Evolutionary conservation across 1,284 basidiomycete species (phyloP).

Genomic region (Sphaerobolus stellatus): DNA sequence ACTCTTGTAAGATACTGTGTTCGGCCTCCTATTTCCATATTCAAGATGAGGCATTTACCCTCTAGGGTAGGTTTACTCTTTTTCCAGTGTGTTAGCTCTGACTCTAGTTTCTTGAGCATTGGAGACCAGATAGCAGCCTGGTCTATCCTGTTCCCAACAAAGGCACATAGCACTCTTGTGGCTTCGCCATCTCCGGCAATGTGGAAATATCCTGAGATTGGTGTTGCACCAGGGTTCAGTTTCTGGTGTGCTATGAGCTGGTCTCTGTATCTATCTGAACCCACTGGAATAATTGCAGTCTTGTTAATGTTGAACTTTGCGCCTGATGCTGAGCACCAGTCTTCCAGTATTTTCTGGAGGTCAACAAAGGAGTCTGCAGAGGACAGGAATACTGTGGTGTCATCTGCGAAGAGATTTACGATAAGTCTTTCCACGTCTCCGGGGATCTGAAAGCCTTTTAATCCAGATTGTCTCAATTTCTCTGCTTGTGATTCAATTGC

Average conservation of each 20-base stretch:
- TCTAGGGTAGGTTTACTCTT: background rate
- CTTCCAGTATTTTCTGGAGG: background rate
- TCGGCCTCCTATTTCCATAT: background rate
- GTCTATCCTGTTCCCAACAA: background rate
- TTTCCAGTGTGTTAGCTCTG: background rate
- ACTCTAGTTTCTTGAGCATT: background rate
- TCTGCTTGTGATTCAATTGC: background rate
- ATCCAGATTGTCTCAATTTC: background rate
- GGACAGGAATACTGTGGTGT: background rate
- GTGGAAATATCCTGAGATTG: background rate
- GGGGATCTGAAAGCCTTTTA: background rate
- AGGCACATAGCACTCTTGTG: background rate
- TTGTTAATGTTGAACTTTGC: background rate
- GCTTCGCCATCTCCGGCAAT: background rate
- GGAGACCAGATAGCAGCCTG: background rate
- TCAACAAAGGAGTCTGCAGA: background rate
- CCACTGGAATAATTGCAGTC: background rate
- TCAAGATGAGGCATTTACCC: background rate
- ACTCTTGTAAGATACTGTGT: constrained; percentile 3
- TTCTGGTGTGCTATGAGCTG: background rate
- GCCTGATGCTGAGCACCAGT: background rate
- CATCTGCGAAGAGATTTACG: background rate
- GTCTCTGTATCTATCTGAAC: background rate
- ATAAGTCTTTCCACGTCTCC: background rate
- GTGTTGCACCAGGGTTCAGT: background rate